Base-by-base conservation (phyloP, 176 grass and related monocot genomes). In the Aegilops umbellulata region DNA sequence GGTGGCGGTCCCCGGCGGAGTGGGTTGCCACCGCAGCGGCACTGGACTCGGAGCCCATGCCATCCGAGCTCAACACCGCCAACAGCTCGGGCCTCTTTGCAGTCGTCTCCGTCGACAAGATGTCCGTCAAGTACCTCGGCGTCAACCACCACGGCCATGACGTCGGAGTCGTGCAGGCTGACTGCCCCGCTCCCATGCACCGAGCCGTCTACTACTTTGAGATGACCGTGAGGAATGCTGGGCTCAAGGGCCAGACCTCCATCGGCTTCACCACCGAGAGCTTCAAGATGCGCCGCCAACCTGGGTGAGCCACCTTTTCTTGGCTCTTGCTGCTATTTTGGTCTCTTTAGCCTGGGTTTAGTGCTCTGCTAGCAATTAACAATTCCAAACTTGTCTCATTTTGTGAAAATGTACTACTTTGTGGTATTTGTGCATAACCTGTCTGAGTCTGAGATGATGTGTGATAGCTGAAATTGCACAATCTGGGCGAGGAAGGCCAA, bases 81-180 rank as follows among this genome's bases (percentile, higher is more conserved):
- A 99, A 99, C 87, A 93, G 94, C 94, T 99, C 97, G n/a, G 97
- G 90, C 5, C 88, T 97, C 72, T 99, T 97, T 62, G 76, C 93
- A 76, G 73, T 94, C 16, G 97, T 99, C 3, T 99, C 97, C 51
- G 58, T 87, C 60, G 97, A 97, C 89, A 91, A 91, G 90, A 79
- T 99, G 90, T 96, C 92, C 63, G 92, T 97, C 41, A 88, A 47
- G 77, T 99, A 94, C 87, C 86, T 42, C 14, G 77, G 90, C 77
- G 82, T 7, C 85, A 41, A 85, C 23, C 36, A 93, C n/a, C 94
- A 97, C 42, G 92, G 89, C 34, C 94, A 99, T 19, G 97, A 99
- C 62, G 97, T 99, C 30, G 97, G 97, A n/a, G 92, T 78, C 65
- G 97, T 99, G 81, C 94, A 97, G 84, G 94, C 94, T 30, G 68